Evolutionary conservation across 345 rosid species (phyloP).

Genomic region (Salix udensis): DNA sequence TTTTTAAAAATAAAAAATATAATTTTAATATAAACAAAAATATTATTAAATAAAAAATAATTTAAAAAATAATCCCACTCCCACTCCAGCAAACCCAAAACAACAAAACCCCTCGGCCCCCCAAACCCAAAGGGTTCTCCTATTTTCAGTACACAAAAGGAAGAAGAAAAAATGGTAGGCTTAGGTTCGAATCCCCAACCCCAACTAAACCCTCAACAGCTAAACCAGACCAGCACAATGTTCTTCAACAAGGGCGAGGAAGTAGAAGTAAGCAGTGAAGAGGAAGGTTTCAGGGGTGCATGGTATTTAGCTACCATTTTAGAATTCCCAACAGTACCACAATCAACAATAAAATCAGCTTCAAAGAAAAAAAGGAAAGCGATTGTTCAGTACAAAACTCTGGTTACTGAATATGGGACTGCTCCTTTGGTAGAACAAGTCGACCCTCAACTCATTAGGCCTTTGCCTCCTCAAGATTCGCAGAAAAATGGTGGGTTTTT

Average conservation of each 20-base stretch:
- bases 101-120: neutral
- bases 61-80: too few relatives aligned
- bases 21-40: too few relatives aligned
- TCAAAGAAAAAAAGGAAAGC: slow-evolving; percentile 34
- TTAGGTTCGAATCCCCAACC: slow-evolving; percentile 17
- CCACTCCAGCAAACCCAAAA: neutral
- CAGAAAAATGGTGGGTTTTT: neutral
- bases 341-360: slow-evolving; percentile 1
- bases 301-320: slow-evolving; percentile 50
- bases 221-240: too few relatives aligned
- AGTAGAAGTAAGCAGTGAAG: slow-evolving; percentile 54
- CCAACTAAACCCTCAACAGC: neutral
- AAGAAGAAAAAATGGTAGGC: neutral
- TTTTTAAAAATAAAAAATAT: too few relatives aligned
- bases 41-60: too few relatives aligned
- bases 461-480: slow-evolving; percentile 32
- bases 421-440: slow-evolving; percentile 38
- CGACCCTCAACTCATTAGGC: slow-evolving; percentile 42
- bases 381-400: slow-evolving; percentile 36
- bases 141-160: too few relatives aligned
- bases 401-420: slow-evolving; percentile 34
- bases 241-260: slow-evolving; percentile 14
- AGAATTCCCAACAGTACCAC: slow-evolving; percentile 24
- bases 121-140: slow-evolving; percentile 7
- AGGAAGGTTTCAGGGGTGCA: slow-evolving; percentile 52